Conservation (phyloP, 257 asterid genomes). For the Fraxinus cuspidata region DNA sequence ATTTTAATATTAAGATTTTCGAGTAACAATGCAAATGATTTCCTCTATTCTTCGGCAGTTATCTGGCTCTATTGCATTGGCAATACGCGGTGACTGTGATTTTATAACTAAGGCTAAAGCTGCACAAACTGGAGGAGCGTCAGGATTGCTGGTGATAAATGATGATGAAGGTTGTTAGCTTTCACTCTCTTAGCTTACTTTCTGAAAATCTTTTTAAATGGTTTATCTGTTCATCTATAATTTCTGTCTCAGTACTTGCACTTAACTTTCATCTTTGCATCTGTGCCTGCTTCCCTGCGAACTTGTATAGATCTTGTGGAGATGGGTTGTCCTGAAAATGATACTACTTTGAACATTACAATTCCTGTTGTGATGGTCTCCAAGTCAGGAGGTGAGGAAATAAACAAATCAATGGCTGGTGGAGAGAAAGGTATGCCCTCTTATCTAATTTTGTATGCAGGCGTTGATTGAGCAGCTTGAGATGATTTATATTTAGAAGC, state of each 20-base stretch:
- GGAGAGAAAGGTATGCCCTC: conserved; percentile 58
- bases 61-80: conserved; percentile 71
- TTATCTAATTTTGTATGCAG: conserved; percentile 19
- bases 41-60: conserved; percentile 53
- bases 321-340: conserved; percentile 80
- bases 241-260: not conserved
- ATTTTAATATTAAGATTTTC: conserved; percentile 9
- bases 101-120: conserved; percentile 73
- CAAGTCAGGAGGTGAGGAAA: conserved; percentile 72
- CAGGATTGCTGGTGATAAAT: conserved; percentile 75
- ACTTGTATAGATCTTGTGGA: conserved; percentile 64
- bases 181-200: conserved; percentile 28
- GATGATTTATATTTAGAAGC: not conserved
- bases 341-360: conserved; percentile 52
- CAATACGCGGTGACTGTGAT: conserved; percentile 82
- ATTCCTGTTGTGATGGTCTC: conserved; percentile 85
- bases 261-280: conserved; percentile 21
- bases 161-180: conserved; percentile 66
- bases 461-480: conserved; percentile 12
- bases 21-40: conserved; percentile 11
- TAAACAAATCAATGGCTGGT: conserved; percentile 56
- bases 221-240: not conserved
- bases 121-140: conserved; percentile 85
- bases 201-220: not conserved
- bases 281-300: conserved; percentile 29